A percentile compares a stretch with the other conserved stretches of the same genome.
Evolutionary conservation across 352 stramenopile species (phyloP).

Genomic region (Pythium rhizo-oryzae): DNA sequence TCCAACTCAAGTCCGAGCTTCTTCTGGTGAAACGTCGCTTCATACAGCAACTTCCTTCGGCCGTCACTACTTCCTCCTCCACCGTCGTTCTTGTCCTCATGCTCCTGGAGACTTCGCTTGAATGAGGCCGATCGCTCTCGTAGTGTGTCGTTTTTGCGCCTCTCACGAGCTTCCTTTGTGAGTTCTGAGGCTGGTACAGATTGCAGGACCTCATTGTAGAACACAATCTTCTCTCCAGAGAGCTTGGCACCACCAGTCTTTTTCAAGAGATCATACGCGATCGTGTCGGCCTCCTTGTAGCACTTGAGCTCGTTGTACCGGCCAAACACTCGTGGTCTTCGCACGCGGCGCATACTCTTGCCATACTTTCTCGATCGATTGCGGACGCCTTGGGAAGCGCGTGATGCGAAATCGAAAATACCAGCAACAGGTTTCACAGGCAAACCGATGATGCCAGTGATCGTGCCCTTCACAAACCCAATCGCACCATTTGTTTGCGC

Average conservation of each 20-base stretch:
- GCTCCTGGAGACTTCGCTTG: constrained; percentile 67
- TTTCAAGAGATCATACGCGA: constrained; percentile 85
- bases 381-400: constrained; percentile 82
- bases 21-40: constrained; percentile 83
- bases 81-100: constrained; percentile 42
- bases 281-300: constrained; percentile 89
- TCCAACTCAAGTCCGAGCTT: constrained; percentile 85
- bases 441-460: constrained; percentile 87
- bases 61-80: constrained; percentile 35
- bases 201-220: constrained; percentile 88
- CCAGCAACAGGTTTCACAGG: constrained; percentile 86
- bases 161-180: constrained; percentile 72
- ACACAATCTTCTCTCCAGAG: constrained; percentile 86
- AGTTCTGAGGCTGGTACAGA: constrained; percentile 71
- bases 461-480: constrained; percentile 84
- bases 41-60: constrained; percentile 69
- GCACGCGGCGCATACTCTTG: constrained; percentile 77
- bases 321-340: constrained; percentile 83
- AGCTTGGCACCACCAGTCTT: constrained; percentile 68
- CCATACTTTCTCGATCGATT: constrained; percentile 84
- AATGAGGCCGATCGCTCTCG: constrained; percentile 71
- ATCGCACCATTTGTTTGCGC: constrained; percentile 78
- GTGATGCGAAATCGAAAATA: constrained; percentile 91
- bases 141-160: constrained; percentile 63
- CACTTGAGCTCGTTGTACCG: constrained; percentile 90